Percentiles rank a stretch among this genome's conserved stretches.
These are phyloP conservation scores for Sanguinoderma infundibulare DNA, from an alignment of 1,284 basidiomycete species.

Conservation along the genomic window DNA sequence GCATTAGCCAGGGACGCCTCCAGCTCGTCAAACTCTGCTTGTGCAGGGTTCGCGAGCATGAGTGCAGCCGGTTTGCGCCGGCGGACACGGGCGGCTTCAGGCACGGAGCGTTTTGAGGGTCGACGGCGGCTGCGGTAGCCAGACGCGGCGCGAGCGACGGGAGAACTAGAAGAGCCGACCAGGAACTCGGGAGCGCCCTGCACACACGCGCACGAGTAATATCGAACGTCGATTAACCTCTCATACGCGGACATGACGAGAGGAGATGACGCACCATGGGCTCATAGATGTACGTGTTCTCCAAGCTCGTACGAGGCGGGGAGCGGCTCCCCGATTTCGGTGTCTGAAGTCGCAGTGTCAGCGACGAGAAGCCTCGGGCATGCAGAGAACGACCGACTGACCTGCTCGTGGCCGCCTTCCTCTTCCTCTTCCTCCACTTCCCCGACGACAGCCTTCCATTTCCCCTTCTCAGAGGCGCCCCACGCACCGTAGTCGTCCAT, in stretches of 20 bases:
- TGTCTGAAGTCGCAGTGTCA: constrained; percentile 3
- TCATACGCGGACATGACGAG: not conserved
- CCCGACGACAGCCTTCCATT: constrained; percentile 24
- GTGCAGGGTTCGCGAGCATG: constrained; percentile 19
- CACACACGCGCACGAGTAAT: not conserved
- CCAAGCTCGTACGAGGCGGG: constrained; percentile 4
- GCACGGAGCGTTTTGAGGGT: not conserved
- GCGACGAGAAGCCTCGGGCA: not conserved
- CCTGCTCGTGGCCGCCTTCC: constrained; percentile 9
- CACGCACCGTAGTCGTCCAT: constrained; percentile 30
- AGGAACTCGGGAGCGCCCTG: constrained; percentile 32
- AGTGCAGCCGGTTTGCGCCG: constrained; percentile 23
- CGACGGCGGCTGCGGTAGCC: constrained; percentile 22
- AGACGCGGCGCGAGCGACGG: constrained; percentile 18
- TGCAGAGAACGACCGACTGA: constrained; percentile 6
- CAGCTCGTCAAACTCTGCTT: constrained; percentile 9
- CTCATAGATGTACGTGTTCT: constrained; percentile 28
- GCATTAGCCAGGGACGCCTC: constrained; percentile 10
- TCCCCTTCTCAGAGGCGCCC: constrained; percentile 29
- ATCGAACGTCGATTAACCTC: not conserved
- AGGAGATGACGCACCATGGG: constrained; percentile 20
- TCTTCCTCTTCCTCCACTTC: constrained; percentile 15
- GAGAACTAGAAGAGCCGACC: constrained; percentile 28
- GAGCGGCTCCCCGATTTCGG: constrained; percentile 1
- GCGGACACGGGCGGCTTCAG: constrained; percentile 8